Evolutionary conservation across 148 eudicot genomes (phyloP).

Genomic region (Spergularia marina): DNA sequence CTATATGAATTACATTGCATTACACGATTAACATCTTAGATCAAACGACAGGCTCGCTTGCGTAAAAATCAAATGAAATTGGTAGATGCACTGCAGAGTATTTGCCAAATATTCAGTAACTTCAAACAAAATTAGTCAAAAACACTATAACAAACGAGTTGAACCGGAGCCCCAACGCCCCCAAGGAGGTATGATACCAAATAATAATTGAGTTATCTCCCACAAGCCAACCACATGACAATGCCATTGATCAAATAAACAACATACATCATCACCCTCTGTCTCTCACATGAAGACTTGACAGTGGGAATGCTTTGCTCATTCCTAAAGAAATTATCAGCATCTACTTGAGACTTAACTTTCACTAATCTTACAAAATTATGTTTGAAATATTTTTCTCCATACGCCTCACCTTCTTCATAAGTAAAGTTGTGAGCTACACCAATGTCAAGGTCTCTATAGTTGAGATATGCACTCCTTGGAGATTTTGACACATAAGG

Average conservation of each 20-base stretch:
- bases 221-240: not conserved
- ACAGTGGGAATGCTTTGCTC: conserved; percentile 44
- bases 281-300: not conserved
- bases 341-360: conserved; percentile 42
- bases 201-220: not conserved
- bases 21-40: too few species aligned
- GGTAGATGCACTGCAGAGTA: too few species aligned
- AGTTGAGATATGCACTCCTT: conserved; percentile 10
- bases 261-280: not conserved
- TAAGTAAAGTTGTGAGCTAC: not conserved
- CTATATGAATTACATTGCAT: too few species aligned
- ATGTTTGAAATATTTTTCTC: conserved; percentile 35
- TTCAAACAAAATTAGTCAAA: too few species aligned
- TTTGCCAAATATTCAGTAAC: too few species aligned
- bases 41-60: too few species aligned
- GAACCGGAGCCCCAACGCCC: too few species aligned
- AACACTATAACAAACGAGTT: too few species aligned
- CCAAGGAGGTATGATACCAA: too few species aligned
- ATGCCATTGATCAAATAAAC: not conserved
- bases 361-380: conserved; percentile 42
- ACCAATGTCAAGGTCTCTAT: conserved; percentile 2
- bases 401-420: conserved; percentile 35
- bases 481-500: conserved; percentile 19
- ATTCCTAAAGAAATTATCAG: conserved; percentile 35
- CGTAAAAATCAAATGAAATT: too few species aligned